phyloP scores from a whole-genome alignment of 805 yeast genomes.

The Brettanomyces sp. region DNA sequence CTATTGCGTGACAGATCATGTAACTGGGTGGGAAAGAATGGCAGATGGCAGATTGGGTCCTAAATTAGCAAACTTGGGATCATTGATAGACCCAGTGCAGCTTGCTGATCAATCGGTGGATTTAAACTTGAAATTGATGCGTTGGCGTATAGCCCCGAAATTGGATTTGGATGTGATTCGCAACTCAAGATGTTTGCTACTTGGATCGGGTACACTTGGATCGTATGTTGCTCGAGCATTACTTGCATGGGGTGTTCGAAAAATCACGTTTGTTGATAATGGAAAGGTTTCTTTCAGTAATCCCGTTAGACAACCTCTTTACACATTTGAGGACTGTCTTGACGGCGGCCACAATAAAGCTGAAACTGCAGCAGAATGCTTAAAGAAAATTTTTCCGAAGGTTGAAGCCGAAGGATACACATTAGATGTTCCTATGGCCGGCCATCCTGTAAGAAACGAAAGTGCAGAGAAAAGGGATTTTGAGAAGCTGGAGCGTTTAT shows the following conservation, averaged over 20 bases:
- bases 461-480: constrained; percentile 40
- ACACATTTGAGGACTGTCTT: constrained; percentile 70
- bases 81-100: constrained; percentile 70
- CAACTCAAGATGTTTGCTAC: constrained; percentile 52
- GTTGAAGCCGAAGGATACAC: constrained; percentile 53
- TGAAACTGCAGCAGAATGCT: constrained; percentile 59
- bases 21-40: constrained; percentile 89
- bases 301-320: constrained; percentile 92
- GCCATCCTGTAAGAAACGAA: constrained; percentile 69
- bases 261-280: constrained; percentile 82
- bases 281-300: constrained; percentile 86
- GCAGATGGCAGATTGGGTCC: constrained; percentile 67
- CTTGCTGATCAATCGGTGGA: constrained; percentile 90
- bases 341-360: constrained; percentile 76
- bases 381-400: constrained; percentile 71
- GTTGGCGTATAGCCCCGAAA: constrained; percentile 89
- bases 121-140: constrained; percentile 84
- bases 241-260: constrained; percentile 89
- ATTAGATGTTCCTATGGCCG: constrained; percentile 91
- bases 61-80: constrained; percentile 71
- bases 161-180: constrained; percentile 60
- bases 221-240: constrained; percentile 80
- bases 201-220: constrained; percentile 98
- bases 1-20: constrained; percentile 4
- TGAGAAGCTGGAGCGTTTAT: constrained; percentile 40